phyloP scores from a whole-genome alignment of 345 rosid genomes.

The Carallia pectinifolia region DNA sequence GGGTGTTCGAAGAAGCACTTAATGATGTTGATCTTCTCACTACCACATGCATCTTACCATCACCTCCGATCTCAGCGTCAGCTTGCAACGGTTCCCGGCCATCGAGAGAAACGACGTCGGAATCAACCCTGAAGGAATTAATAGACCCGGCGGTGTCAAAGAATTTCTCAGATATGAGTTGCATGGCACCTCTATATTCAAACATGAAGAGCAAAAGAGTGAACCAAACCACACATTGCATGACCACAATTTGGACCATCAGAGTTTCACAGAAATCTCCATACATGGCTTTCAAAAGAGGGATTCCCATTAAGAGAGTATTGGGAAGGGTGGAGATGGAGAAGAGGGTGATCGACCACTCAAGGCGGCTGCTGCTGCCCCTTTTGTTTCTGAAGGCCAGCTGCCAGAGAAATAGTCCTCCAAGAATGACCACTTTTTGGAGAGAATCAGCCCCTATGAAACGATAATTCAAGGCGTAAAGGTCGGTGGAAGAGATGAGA shows the following conservation, averaged over 20 bases:
- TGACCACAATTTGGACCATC: slow-evolving; percentile 53
- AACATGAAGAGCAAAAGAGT: slow-evolving; percentile 52
- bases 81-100: slow-evolving; percentile 44
- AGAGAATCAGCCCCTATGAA: slow-evolving; percentile 58
- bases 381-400: slow-evolving; percentile 18
- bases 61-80: slow-evolving; percentile 51
- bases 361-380: slow-evolving; percentile 23
- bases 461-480: slow-evolving; percentile 45
- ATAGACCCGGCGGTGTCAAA: slow-evolving; percentile 53
- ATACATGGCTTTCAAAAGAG: slow-evolving; percentile 53
- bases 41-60: slow-evolving; percentile 50
- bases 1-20: slow-evolving; percentile 42
- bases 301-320: slow-evolving; percentile 60
- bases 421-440: slow-evolving; percentile 46
- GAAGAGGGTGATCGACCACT: slow-evolving; percentile 54
- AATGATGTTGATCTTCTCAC: slow-evolving; percentile 45
- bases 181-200: slow-evolving; percentile 50
- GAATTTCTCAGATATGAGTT: slow-evolving; percentile 47
- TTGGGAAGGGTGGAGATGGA: slow-evolving; percentile 49
- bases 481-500: slow-evolving; percentile 46
- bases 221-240: slow-evolving; percentile 54
- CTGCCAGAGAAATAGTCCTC: slow-evolving; percentile 46
- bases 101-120: slow-evolving; percentile 50
- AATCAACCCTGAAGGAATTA: slow-evolving; percentile 49
- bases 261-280: slow-evolving; percentile 43